Evolutionary conservation across 495 filamentous ascomycete species (phyloP).

Genomic region (Lasiosphaeriaceae sp.): DNA sequence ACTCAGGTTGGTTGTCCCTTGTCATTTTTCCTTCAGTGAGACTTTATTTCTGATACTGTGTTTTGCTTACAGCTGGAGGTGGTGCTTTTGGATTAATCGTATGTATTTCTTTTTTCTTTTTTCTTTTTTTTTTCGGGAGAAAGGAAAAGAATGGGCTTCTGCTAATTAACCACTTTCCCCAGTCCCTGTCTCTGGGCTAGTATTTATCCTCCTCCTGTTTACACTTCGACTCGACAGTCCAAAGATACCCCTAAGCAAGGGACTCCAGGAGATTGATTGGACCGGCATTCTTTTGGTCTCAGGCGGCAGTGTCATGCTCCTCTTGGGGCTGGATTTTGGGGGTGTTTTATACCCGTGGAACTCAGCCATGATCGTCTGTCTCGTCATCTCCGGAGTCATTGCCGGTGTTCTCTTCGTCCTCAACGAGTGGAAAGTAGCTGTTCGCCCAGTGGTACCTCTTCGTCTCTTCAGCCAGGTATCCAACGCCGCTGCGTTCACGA

Average conservation of each 20-base stretch:
- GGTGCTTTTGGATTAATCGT: conserved; percentile 69
- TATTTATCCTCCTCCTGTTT: conserved; percentile 60
- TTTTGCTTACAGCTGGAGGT: conserved; percentile 39
- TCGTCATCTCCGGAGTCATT: conserved; percentile 68
- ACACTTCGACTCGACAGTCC: conserved; percentile 69
- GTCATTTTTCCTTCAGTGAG: not conserved
- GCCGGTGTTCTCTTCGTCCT: conserved; percentile 57
- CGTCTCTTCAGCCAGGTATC: conserved; percentile 58
- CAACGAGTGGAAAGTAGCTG: conserved; percentile 64
- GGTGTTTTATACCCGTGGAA: conserved; percentile 67
- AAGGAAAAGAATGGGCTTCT: no score
- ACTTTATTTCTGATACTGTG: not conserved
- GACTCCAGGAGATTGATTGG: conserved; percentile 72
- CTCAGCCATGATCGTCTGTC: conserved; percentile 66
- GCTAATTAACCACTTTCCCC: not conserved
- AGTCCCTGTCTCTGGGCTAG: conserved; percentile 62
- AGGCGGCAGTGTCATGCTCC: conserved; percentile 69
- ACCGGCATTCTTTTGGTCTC: conserved; percentile 62
- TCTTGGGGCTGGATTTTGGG: conserved; percentile 72
- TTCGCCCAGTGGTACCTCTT: conserved; percentile 69
- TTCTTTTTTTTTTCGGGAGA: not conserved
- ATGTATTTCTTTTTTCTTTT: not conserved
- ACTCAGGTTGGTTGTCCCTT: conserved; percentile 20
- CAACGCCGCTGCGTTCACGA: conserved; percentile 52
- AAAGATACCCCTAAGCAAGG: conserved; percentile 60